Base-by-base conservation (phyloP, 2,329 filamentous ascomycete species). In the Pyricularia grisea region DNA sequence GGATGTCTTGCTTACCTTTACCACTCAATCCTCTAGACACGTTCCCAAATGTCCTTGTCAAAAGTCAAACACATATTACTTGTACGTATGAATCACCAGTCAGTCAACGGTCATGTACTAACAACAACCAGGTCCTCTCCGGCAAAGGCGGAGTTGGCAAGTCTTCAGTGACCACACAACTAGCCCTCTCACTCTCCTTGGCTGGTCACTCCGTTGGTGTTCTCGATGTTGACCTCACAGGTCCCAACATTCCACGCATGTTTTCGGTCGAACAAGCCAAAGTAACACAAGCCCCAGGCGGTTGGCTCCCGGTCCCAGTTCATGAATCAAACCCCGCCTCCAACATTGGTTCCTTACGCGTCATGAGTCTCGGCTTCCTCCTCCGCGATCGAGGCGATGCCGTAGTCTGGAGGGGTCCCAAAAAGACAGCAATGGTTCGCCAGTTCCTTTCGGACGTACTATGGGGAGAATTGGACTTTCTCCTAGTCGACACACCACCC, bases 91-190 rank as follows among this genome's bases (percentile, higher is more conserved):
- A 33, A 55, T 58, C 20, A 66, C 30, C 33, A 55, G 20, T 67
- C 36, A 31, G 58, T 17, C 7, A 11, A 12, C 12, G 28, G 3
- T 28, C 33, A 23, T 61, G 12, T 30, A 25, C 61, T 70, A 58
- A 69, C 73, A 55, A 72, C 67, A 58, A 66, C 25, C 69, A 88
- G 86, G 86, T 94, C 71, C 90, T 99, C 66, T 98, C 95, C 14
- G 95, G 95, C 74, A 99, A 99, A 85, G 95, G 95, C 76, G 95
- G 95, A 74, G 95, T 99, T 25, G 95, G 95, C 70, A 99, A 99
- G 83, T 98, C 94, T 63, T 97, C 93, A 68, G 90, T 97, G n/a
- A 98, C 95, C 0, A 96, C 94, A 1, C 95, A 99, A 78, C 89
- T 99, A 20, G 95, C 95, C 10, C 87, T 99, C 55, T 93, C 94